Conservation (phyloP, 352 stramenopile species). For the Phytophthora megakarya region DNA sequence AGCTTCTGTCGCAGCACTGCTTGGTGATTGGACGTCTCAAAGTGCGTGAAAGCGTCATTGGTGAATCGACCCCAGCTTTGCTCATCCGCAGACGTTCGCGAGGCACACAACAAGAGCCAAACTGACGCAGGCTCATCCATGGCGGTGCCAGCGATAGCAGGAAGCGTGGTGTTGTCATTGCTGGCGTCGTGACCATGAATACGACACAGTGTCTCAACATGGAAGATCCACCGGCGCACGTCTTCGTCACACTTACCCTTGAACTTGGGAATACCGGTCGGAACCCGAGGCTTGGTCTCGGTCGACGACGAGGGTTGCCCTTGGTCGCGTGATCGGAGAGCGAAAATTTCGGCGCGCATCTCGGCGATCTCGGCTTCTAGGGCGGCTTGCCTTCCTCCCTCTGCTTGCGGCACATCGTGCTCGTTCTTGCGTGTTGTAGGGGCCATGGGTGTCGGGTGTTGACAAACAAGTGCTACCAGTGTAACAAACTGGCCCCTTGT, state of each 20-base stretch:
- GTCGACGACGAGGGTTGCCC: neutral
- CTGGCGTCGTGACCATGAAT: slow-evolving; percentile 14
- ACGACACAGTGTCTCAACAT: slow-evolving; percentile 16
- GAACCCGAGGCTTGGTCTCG: neutral
- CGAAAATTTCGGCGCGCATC: neutral
- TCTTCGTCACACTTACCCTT: neutral
- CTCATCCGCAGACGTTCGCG: too few species aligned
- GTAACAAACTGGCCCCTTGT: too few species aligned
- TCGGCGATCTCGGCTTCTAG: too few species aligned
- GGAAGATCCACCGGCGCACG: slow-evolving; percentile 14
- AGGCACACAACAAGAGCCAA: too few species aligned
- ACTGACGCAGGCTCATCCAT: slow-evolving; percentile 23
- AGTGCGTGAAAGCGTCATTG: too few species aligned
- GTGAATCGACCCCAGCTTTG: too few species aligned
- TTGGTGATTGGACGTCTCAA: too few species aligned
- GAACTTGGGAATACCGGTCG: neutral
- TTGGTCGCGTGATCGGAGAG: neutral
- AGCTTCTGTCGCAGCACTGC: too few species aligned
- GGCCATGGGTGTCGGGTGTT: neutral
- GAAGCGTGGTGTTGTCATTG: slow-evolving; percentile 3
- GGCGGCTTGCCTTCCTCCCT: neutral
- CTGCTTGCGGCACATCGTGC: neutral
- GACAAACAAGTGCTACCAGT: neutral
- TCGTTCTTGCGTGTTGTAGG: neutral
- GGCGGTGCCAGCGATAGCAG: slow-evolving; percentile 4